These are phyloP conservation scores for Glebionis coronaria DNA, from an alignment of 129 eudicot species.

Conservation along the genomic window DNA sequence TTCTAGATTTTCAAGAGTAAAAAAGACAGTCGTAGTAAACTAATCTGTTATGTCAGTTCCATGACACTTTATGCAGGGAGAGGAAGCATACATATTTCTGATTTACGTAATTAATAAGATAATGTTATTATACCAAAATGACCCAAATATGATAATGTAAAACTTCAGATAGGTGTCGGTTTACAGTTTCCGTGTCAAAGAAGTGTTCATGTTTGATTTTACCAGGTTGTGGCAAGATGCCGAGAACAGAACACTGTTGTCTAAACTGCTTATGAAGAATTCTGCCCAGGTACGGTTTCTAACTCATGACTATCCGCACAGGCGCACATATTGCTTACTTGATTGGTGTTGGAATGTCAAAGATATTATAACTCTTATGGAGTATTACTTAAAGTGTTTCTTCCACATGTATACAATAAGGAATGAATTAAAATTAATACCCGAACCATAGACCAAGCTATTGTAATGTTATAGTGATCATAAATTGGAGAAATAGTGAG, in stretches of 20 bases:
- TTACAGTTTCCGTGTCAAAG: not conserved
- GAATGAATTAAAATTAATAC: not conserved
- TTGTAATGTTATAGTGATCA: not conserved
- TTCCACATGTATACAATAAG: too few species aligned
- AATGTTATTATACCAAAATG: too few species aligned
- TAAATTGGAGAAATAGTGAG: conserved; percentile 10
- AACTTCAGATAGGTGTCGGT: not conserved
- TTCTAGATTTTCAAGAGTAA: not conserved
- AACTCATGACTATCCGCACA: not conserved
- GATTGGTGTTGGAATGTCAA: conserved; percentile 9
- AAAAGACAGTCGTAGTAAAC: not conserved
- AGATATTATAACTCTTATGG: not conserved
- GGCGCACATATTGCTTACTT: not conserved
- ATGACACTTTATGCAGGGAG: not conserved
- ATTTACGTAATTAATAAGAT: not conserved
- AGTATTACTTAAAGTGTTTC: conserved; percentile 1
- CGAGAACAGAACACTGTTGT: conserved; percentile 59
- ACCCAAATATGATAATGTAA: not conserved
- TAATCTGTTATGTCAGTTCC: not conserved
- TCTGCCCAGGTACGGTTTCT: conserved; percentile 51
- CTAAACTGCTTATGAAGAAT: conserved; percentile 43
- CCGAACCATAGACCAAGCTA: not conserved
- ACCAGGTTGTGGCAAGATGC: conserved; percentile 94
- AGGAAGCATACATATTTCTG: not conserved
- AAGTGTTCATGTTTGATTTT: conserved; percentile 7